A percentile compares a stretch with the other conserved stretches of the same genome.
Conservation (phyloP, 352 stramenopile genomes). For the Pythium oligandrum region DNA sequence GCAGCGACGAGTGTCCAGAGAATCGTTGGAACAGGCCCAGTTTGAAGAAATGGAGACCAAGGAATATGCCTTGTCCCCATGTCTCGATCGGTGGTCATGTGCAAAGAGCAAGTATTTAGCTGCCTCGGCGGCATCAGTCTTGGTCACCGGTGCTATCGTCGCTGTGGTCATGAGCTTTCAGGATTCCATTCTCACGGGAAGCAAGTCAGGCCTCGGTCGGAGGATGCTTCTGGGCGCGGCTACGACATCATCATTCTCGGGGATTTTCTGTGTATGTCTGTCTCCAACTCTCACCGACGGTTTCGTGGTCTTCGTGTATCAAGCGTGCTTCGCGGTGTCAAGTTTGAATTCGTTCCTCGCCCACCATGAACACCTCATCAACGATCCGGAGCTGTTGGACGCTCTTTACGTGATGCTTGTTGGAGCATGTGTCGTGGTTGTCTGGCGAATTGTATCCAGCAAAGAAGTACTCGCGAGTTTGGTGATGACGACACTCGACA, state of each 20-base stretch:
- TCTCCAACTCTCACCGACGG: constrained; percentile 30
- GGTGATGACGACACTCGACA: constrained; percentile 49
- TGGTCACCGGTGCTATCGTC: constrained; percentile 3
- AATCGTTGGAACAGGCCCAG: background rate
- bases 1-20: constrained; percentile 1
- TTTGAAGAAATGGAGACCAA: constrained; percentile 4
- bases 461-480: constrained; percentile 50
- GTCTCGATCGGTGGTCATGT: background rate
- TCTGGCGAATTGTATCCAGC: constrained; percentile 51
- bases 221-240: constrained; percentile 23
- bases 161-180: constrained; percentile 4
- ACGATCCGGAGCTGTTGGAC: constrained; percentile 45
- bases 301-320: constrained; percentile 42
- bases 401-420: constrained; percentile 55
- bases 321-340: constrained; percentile 47
- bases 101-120: constrained; percentile 3
- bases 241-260: constrained; percentile 21
- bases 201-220: constrained; percentile 14
- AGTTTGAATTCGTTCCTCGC: constrained; percentile 56
- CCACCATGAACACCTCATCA: constrained; percentile 32
- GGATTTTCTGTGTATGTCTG: constrained; percentile 36
- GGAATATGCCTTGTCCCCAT: background rate
- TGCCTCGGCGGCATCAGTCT: background rate
- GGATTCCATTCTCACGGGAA: constrained; percentile 10
- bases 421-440: constrained; percentile 39